These are phyloP conservation scores for Tulasnella calospora DNA, from an alignment of 768 basidiomycete genomes.

Conservation along the genomic window DNA sequence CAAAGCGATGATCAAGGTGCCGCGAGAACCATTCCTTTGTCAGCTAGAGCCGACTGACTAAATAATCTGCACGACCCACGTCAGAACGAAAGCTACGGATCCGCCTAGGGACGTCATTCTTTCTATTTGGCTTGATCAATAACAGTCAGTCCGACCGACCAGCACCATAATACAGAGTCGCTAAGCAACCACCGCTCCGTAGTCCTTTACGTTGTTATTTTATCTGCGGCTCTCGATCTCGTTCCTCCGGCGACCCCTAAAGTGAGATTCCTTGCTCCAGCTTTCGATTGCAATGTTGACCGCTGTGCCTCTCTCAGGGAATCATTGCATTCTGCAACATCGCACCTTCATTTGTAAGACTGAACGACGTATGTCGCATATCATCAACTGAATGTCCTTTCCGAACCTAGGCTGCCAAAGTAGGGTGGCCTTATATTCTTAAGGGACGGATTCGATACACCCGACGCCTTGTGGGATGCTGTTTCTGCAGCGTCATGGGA, in stretches of 20 bases:
- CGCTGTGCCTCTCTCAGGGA: conserved; percentile 41
- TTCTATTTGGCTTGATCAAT: conserved; percentile 87
- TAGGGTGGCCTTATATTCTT: conserved; percentile 88
- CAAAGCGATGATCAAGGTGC: not conserved
- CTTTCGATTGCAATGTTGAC: not conserved
- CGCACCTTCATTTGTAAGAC: conserved; percentile 61
- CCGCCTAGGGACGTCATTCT: conserved; percentile 62
- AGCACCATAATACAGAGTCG: not conserved
- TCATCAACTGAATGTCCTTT: not conserved
- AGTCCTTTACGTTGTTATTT: conserved; percentile 95
- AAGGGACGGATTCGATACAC: conserved; percentile 81
- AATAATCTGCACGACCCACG: not conserved
- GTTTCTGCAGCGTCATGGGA: conserved; percentile 66
- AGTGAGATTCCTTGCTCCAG: conserved; percentile 21
- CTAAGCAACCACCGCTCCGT: not conserved
- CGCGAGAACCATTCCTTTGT: not conserved
- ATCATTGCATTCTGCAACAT: conserved; percentile 96
- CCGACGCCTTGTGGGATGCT: conserved; percentile 69
- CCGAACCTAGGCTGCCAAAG: conserved; percentile 52
- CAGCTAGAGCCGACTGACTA: not conserved
- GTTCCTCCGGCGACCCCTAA: conserved; percentile 89
- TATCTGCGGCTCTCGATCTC: conserved; percentile 91
- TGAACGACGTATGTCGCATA: not conserved
- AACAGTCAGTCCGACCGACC: conserved; percentile 53
- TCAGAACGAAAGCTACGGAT: conserved; percentile 32